Base-by-base conservation (phyloP, 768 basidiomycete species). In the Candolleomyces aberdarensis region DNA sequence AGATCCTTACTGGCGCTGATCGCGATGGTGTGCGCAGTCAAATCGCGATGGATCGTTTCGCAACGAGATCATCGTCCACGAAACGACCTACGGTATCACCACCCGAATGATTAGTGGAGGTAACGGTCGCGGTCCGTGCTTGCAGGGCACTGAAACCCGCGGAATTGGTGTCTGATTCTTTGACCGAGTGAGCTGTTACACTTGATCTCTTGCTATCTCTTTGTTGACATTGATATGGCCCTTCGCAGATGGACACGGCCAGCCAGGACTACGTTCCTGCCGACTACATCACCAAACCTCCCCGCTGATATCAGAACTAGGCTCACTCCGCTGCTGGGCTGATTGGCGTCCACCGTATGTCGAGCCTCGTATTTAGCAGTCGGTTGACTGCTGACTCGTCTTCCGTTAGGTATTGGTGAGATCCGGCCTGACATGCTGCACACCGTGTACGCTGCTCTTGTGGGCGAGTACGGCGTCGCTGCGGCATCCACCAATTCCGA, bases 91-190 rank as follows among this genome's bases (percentile, higher is more conserved):
- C 60, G 79, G 78, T 29, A 68, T 79, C 57, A 78, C 78, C 39
- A 80, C 74, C 64, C 70, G 76, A 17, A 71, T 83, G 76, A 83
- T 81, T 15, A 81, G 82, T 40, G 81, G 82, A 47, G 82, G 80
- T 51, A 81, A 81, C 29, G 82, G 81, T 50, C 75, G 83, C 26
- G 26, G 26, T 26, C 26, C 2, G 19, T 89, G 87, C 73, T 74
- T 89, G 61, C 84, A 86, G 68, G 83, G 79, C 46, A 77, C 77
- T 43, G 86, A 88, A 67, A 78, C 86, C 6, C 85, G 85, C 40
- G 86, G 86, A 32, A 81, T 88, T 81, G 86, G 86, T 51, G 58
- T 59, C 62, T 14, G 62, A 63, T 40, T 58, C 54, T 7, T 17
- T 60, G 4, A 46, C 58, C 22, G 36, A 57, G 47, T 60, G 4